Percentiles rank a stretch among this genome's conserved stretches.
Conservation (phyloP, 2,329 filamentous ascomycete species). For the Fusarium heterosporum region DNA sequence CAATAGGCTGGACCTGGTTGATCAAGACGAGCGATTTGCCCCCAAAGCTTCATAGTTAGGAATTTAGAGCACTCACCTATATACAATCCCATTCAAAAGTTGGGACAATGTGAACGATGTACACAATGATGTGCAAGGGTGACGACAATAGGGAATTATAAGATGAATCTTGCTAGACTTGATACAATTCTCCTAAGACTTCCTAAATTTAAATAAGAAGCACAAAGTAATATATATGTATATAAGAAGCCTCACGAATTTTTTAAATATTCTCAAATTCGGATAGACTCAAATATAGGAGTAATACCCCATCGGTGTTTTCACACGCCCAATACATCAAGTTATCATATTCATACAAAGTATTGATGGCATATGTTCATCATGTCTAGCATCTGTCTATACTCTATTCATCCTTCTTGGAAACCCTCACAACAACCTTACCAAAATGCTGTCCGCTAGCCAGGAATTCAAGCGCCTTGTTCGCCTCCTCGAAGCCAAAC, state of each 20-base stretch:
- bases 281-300: no score
- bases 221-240: no score
- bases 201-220: no score
- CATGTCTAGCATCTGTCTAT: neutral
- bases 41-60: conserved; percentile 33
- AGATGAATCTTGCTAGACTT: no score
- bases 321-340: neutral
- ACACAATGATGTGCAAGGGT: no score
- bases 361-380: no score
- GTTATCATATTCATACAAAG: neutral
- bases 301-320: no score
- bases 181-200: no score
- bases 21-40: conserved; percentile 22
- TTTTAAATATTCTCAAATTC: no score
- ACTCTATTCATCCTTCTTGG: conserved; percentile 35
- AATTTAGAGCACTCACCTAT: neutral
- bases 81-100: neutral
- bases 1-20: conserved; percentile 43
- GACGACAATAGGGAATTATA: no score
- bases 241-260: no score
- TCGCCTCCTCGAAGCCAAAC: conserved; percentile 60
- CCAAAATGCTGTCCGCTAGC: conserved; percentile 67
- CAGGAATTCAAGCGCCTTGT: conserved; percentile 65
- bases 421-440: conserved; percentile 64
- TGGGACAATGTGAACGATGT: no score